These are phyloP conservation scores for Plasmodium fragile DNA, from an alignment of 169 alveolate genomes.

Conservation along the genomic window DNA sequence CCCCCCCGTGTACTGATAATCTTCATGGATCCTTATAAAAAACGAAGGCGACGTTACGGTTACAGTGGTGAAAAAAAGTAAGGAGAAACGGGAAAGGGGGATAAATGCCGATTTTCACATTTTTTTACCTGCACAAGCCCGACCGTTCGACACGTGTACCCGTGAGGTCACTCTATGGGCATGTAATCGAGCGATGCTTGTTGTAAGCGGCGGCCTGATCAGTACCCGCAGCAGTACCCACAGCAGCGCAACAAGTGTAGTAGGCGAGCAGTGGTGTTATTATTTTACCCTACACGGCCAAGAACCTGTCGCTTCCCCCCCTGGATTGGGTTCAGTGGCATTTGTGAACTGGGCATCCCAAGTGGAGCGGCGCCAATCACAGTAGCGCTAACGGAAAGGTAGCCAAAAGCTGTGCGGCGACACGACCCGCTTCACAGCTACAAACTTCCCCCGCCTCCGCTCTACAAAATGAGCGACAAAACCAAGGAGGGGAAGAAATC, in stretches of 20 bases:
- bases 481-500: slow-evolving; percentile 8
- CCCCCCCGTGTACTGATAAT: not conserved
- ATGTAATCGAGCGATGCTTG: not conserved
- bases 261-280: not conserved
- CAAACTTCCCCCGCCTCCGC: not conserved
- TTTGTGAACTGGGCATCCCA: not conserved
- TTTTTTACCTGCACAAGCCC: not conserved
- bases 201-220: not conserved
- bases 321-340: not conserved
- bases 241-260: not conserved
- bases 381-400: not conserved
- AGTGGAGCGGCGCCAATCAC: not conserved
- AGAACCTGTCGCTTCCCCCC: not conserved
- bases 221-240: not conserved
- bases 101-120: not conserved
- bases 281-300: not conserved
- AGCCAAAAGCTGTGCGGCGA: not conserved
- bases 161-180: not conserved
- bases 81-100: not conserved
- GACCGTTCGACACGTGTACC: not conserved
- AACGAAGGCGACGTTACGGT: not conserved
- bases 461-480: not conserved
- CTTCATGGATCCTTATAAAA: not conserved
- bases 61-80: not conserved
- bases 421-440: not conserved